These are phyloP conservation scores for Caulochytrium protostelioides DNA, from an alignment of 371 early-diverging fungal genomes.

Conservation along the genomic window DNA sequence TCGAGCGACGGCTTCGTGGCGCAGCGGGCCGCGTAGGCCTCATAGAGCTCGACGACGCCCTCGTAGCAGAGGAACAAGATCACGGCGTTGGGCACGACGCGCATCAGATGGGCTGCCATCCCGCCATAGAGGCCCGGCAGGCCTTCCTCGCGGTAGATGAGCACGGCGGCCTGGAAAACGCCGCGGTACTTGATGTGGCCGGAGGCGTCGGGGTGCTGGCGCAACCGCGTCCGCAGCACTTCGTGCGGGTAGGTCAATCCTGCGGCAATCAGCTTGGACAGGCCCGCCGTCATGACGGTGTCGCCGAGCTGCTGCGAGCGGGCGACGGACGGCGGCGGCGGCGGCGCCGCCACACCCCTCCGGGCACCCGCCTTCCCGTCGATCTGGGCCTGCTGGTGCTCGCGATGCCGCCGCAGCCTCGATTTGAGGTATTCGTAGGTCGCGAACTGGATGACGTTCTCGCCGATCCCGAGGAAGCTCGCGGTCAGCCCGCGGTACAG, in stretches of 20 bases:
- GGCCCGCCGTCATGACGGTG: conserved; percentile 57
- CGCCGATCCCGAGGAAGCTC: conserved; percentile 15
- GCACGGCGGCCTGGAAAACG: conserved; percentile 39
- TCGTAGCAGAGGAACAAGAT: conserved; percentile 89
- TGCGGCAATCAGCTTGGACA: conserved; percentile 72
- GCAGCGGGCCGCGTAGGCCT: too few relatives aligned
- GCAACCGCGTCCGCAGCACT: conserved; percentile 52
- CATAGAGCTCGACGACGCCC: conserved; percentile 25
- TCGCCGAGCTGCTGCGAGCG: conserved; percentile 16
- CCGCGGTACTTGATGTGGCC: conserved; percentile 48
- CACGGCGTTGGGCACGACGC: conserved; percentile 89
- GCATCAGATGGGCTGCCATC: conserved; percentile 75
- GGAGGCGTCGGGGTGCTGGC: conserved; percentile 41
- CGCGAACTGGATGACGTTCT: conserved; percentile 60
- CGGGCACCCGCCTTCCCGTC: too few relatives aligned
- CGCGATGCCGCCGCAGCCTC: too few relatives aligned
- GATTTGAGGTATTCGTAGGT: conserved; percentile 77
- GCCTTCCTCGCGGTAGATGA: conserved; percentile 69
- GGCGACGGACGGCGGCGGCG: too few relatives aligned
- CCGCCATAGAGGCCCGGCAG: conserved; percentile 74
- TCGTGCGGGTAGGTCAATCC: conserved; percentile 53
- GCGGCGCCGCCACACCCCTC: too few relatives aligned
- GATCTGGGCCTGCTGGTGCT: too few relatives aligned
- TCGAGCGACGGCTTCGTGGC: too few relatives aligned
- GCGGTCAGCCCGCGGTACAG: conserved; percentile 82